These are phyloP conservation scores for Metschnikowia orientalis DNA, from an alignment of 805 yeast species.

Conservation along the genomic window DNA sequence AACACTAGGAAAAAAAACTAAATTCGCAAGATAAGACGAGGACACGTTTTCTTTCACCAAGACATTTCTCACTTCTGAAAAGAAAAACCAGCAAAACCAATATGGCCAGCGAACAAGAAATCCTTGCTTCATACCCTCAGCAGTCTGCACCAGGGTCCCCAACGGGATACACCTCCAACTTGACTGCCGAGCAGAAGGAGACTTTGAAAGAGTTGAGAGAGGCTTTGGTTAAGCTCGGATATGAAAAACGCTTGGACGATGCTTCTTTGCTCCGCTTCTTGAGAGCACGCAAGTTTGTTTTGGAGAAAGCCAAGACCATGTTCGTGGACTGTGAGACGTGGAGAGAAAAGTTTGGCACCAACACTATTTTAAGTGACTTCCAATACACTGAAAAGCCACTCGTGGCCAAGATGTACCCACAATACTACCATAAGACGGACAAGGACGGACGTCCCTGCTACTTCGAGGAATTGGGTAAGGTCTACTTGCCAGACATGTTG, in stretches of 20 bases:
- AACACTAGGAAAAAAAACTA: slow-evolving; percentile 3
- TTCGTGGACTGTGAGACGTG: slow-evolving; percentile 82
- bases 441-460: slow-evolving; percentile 96
- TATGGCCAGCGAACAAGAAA: slow-evolving; percentile 32
- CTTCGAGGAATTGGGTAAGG: slow-evolving; percentile 88
- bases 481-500: slow-evolving; percentile 85
- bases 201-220: slow-evolving; percentile 56
- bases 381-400: slow-evolving; percentile 88
- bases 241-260: slow-evolving; percentile 77
- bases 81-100: slow-evolving; percentile 4
- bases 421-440: slow-evolving; percentile 95
- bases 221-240: slow-evolving; percentile 59
- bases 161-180: slow-evolving; percentile 78
- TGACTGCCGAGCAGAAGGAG: slow-evolving; percentile 63
- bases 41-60: slow-evolving; percentile 4
- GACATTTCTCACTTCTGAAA: slow-evolving; percentile 1
- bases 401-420: slow-evolving; percentile 90
- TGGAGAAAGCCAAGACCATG: slow-evolving; percentile 76
- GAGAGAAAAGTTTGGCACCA: slow-evolving; percentile 83
- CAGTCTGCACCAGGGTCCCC: slow-evolving; percentile 53
- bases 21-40: slow-evolving; percentile 6
- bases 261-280: slow-evolving; percentile 80
- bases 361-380: slow-evolving; percentile 83
- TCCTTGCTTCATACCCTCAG: slow-evolving; percentile 66
- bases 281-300: slow-evolving; percentile 92